Evolutionary conservation across 805 yeast species (phyloP).

Genomic region (Cyberlindnera lachancei): DNA sequence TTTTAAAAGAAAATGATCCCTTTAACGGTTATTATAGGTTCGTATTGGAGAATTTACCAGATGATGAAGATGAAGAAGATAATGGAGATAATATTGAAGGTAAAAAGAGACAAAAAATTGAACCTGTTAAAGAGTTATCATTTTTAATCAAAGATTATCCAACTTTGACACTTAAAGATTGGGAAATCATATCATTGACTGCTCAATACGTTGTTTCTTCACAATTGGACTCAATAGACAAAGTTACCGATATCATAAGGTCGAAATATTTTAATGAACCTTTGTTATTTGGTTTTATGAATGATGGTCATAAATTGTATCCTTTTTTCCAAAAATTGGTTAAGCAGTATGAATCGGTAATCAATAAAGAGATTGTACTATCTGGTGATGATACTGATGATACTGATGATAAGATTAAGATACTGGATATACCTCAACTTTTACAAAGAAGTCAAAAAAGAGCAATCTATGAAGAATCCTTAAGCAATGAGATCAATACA

Average conservation of each 20-base stretch:
- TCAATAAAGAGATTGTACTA: no score
- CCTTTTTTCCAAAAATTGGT: slow-evolving; percentile 40
- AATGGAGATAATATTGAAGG: slow-evolving; percentile 18
- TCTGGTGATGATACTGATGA: no score
- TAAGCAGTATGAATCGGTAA: slow-evolving; percentile 42
- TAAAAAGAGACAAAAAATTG: slow-evolving; percentile 1
- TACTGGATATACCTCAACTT: slow-evolving; percentile 23
- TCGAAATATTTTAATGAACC: slow-evolving; percentile 27
- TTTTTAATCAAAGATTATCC: slow-evolving; percentile 13
- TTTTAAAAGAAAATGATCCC: slow-evolving; percentile 47
- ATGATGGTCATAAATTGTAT: slow-evolving; percentile 53
- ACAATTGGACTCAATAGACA: slow-evolving; percentile 44
- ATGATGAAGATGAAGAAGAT: slow-evolving; percentile 5
- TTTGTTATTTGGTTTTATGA: slow-evolving; percentile 63
- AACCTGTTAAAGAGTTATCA: slow-evolving; percentile 6
- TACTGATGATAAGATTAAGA: slow-evolving; percentile 10
- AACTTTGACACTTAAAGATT: slow-evolving; percentile 52
- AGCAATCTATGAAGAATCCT: slow-evolving; percentile 43
- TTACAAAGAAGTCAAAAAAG: slow-evolving; percentile 42
- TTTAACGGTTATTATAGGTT: slow-evolving; percentile 51
- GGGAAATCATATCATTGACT: slow-evolving; percentile 61
- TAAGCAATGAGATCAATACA: slow-evolving; percentile 30
- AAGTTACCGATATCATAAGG: slow-evolving; percentile 26
- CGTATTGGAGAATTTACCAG: slow-evolving; percentile 30
- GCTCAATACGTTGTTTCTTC: slow-evolving; percentile 64